Percentiles rank a stretch among this genome's conserved stretches.
Evolutionary conservation across 169 alveolate species (phyloP).

Genomic region (Theileria luwenshuni): DNA sequence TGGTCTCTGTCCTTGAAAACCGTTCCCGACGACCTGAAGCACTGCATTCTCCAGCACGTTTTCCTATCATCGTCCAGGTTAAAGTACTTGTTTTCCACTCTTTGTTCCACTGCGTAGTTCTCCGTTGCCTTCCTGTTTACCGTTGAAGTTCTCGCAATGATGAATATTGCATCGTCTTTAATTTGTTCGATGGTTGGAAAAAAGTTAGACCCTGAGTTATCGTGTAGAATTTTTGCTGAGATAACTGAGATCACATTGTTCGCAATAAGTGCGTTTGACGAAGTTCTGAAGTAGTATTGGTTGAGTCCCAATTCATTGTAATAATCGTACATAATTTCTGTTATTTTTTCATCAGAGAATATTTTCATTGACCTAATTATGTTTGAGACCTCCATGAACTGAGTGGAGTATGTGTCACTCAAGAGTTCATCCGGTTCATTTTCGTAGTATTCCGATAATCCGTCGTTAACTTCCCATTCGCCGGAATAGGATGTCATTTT

Average conservation of each 20-base stretch:
- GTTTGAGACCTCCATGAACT: constrained; percentile 50
- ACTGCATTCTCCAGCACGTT: constrained; percentile 80
- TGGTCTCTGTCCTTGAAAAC: constrained; percentile 78
- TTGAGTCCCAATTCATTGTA: constrained; percentile 80
- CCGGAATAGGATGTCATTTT: no score
- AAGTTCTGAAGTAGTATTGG: constrained; percentile 79
- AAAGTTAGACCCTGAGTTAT: constrained; percentile 74
- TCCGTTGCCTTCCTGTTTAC: constrained; percentile 72
- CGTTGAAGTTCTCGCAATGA: constrained; percentile 76
- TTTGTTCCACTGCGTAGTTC: constrained; percentile 77
- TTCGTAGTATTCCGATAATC: not conserved
- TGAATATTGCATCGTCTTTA: constrained; percentile 69
- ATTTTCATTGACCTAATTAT: constrained; percentile 50
- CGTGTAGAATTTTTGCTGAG: constrained; percentile 80
- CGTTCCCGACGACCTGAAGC: constrained; percentile 79
- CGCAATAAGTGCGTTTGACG: constrained; percentile 77
- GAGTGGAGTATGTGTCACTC: constrained; percentile 58
- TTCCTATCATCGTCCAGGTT: constrained; percentile 66
- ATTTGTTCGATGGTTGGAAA: constrained; percentile 80
- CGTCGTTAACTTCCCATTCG: not conserved
- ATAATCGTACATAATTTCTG: constrained; percentile 73
- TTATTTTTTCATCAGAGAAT: constrained; percentile 63
- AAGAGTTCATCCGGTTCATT: constrained; percentile 9
- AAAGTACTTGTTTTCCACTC: constrained; percentile 73
- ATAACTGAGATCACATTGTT: constrained; percentile 79